Conservation (phyloP, 192 early-diverging fungal genomes). For the Podila clonocystis region DNA sequence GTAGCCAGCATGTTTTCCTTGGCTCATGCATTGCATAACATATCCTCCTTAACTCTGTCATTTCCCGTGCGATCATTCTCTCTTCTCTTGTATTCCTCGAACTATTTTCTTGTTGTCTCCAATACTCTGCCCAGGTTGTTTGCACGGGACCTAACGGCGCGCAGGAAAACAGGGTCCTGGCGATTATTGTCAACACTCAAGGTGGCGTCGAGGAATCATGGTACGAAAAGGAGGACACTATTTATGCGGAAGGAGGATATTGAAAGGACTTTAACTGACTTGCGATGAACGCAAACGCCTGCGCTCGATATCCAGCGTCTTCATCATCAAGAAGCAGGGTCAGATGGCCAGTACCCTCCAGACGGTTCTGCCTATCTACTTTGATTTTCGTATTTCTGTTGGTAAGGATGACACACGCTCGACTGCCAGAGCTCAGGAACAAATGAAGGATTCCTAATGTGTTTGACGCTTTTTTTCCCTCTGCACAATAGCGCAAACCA, state of each 20-base stretch:
- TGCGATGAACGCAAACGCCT: background rate
- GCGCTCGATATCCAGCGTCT: conserved; percentile 11
- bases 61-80: background rate
- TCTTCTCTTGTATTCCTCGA: background rate
- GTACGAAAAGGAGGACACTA: conserved; percentile 3
- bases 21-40: background rate
- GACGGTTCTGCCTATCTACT: conserved; percentile 37
- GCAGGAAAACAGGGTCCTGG: conserved; percentile 35
- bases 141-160: conserved; percentile 14
- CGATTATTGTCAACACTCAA: conserved; percentile 43
- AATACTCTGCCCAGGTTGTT: conserved; percentile 42
- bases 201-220: conserved; percentile 47
- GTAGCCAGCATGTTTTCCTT: background rate
- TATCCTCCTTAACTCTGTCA: conserved; percentile 35
- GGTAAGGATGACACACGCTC: conserved; percentile 11
- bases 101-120: background rate
- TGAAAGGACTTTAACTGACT: background rate
- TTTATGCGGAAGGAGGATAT: background rate
- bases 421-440: no score
- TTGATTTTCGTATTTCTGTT: conserved; percentile 47
- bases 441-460: background rate
- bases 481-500: conserved; percentile 36
- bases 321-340: conserved; percentile 36
- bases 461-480: background rate
- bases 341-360: conserved; percentile 28